These are phyloP conservation scores for Lupinus albus DNA, from an alignment of 306 rosid genomes.

Conservation along the genomic window DNA sequence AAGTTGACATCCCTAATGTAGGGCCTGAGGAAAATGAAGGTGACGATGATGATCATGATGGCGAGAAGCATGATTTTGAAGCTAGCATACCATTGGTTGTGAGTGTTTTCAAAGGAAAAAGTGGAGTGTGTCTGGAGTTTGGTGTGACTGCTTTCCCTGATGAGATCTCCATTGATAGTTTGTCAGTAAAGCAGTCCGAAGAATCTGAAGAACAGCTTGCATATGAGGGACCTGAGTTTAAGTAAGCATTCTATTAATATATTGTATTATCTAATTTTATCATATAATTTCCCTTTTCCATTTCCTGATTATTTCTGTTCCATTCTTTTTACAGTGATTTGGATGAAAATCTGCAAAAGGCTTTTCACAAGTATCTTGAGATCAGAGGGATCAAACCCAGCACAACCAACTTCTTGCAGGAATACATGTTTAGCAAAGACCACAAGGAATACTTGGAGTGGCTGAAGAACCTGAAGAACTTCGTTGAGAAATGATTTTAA, in stretches of 20 bases:
- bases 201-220: constrained; percentile 55
- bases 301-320: background rate
- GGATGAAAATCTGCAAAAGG: constrained; percentile 86
- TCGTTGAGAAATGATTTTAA: constrained; percentile 59
- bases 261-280: background rate
- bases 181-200: constrained; percentile 62
- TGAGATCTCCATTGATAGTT: constrained; percentile 72
- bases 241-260: constrained; percentile 48
- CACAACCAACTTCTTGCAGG: constrained; percentile 62
- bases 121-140: constrained; percentile 65
- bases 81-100: constrained; percentile 81
- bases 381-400: constrained; percentile 65
- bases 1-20: constrained; percentile 68
- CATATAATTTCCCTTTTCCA: background rate
- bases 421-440: constrained; percentile 75
- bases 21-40: constrained; percentile 45
- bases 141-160: constrained; percentile 71
- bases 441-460: constrained; percentile 66
- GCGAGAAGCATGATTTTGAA: constrained; percentile 37
- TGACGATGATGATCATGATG: constrained; percentile 35
- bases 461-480: constrained; percentile 80
- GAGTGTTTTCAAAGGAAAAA: constrained; percentile 55
- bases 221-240: constrained; percentile 89
- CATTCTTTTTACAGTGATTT: constrained; percentile 61
- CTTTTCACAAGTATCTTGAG: constrained; percentile 77